Conservation (phyloP, 441 rosid genomes). For the Brassica hybrid region DNA sequence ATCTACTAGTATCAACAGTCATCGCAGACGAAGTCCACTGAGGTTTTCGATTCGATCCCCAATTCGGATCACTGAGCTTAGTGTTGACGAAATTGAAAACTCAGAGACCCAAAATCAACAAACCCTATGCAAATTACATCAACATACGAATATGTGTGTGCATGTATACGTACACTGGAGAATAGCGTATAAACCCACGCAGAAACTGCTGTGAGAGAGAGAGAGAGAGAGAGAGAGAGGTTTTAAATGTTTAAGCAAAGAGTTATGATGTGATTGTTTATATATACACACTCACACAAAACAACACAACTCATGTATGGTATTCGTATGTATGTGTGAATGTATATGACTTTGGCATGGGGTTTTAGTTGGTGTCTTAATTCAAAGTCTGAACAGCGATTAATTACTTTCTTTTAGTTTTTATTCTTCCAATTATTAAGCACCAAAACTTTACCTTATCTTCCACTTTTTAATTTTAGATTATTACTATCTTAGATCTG, state of each 20-base stretch:
- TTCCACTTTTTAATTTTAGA: constrained; percentile 35
- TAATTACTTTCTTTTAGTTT: not conserved
- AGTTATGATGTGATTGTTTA: constrained; percentile 1
- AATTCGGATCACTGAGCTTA: too few relatives aligned
- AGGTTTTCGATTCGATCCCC: too few relatives aligned
- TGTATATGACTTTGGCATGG: constrained; percentile 42
- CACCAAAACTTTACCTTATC: constrained; percentile 45
- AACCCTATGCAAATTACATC: too few relatives aligned
- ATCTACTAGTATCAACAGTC: too few relatives aligned
- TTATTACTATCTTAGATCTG: constrained; percentile 35
- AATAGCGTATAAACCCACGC: too few relatives aligned
- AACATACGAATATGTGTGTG: too few relatives aligned
- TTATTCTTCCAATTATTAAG: constrained; percentile 42
- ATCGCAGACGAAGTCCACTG: too few relatives aligned
- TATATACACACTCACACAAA: not conserved
- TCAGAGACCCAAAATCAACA: too few relatives aligned
- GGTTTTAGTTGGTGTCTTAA: constrained; percentile 41
- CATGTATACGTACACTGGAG: too few relatives aligned
- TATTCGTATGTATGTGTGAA: too few relatives aligned
- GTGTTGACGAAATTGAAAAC: too few relatives aligned
- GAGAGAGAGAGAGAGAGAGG: constrained; percentile 11
- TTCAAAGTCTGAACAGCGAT: constrained; percentile 42
- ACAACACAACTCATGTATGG: not conserved
- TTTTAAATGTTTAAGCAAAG: constrained; percentile 18
- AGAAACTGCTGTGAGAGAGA: too few relatives aligned